phyloP scores from a whole-genome alignment of 371 early-diverging fungal genomes.

The Saksenaea oblongispora region DNA sequence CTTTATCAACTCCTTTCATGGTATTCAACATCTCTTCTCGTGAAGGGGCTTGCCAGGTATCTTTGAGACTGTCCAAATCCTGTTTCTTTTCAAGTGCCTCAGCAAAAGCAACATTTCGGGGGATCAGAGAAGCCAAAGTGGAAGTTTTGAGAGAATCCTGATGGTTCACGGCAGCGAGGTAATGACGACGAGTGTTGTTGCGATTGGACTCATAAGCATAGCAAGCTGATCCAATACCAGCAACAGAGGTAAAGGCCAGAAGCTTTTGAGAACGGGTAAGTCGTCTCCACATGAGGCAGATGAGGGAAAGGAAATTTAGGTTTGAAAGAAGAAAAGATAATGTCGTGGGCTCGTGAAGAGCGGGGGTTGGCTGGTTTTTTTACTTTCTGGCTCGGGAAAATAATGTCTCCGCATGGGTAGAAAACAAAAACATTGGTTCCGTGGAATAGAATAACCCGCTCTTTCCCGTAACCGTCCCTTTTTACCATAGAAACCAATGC shows the following conservation, averaged over 20 bases:
- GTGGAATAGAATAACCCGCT: neutral
- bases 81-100: slow-evolving; percentile 35
- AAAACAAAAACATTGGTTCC: neutral
- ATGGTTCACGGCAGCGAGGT: slow-evolving; percentile 17
- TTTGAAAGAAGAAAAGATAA: neutral
- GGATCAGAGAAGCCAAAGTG: slow-evolving; percentile 12
- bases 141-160: slow-evolving; percentile 8
- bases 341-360: neutral
- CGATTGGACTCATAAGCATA: slow-evolving; percentile 22
- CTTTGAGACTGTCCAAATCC: slow-evolving; percentile 38
- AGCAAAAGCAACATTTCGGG: slow-evolving; percentile 39
- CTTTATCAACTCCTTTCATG: slow-evolving; percentile 58
- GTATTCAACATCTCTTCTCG: slow-evolving; percentile 71
- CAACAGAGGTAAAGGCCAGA: slow-evolving; percentile 29
- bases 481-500: neutral
- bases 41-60: slow-evolving; percentile 74
- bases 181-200: slow-evolving; percentile 16
- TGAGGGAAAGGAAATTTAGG: neutral
- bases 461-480: neutral
- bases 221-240: slow-evolving; percentile 33
- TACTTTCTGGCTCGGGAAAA: neutral
- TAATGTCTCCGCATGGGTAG: neutral
- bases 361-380: neutral
- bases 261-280: slow-evolving; percentile 43
- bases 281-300: slow-evolving; percentile 43